Evolutionary conservation across 306 rosid genomes (phyloP), one percentile per base, ranked within the genome.

Genomic region (Canavalia ensiformis): DNA sequence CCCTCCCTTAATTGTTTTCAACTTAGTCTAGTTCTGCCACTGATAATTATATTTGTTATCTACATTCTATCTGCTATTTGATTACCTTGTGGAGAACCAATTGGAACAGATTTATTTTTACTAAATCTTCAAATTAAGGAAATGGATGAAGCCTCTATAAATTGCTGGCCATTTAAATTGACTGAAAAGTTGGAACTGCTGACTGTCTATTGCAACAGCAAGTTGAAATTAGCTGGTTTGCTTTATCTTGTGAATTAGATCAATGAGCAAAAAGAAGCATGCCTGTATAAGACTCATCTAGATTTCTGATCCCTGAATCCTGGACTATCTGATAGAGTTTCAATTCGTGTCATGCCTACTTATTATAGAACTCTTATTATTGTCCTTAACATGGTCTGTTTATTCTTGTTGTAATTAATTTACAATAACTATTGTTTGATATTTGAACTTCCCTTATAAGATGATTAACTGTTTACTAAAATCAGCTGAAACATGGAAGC

Each of bases 401-500:
- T 52, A 18, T 63, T 70, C 18, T 49, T 47, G 56, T 37, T 63
- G 41, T 29, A 51, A 29, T 34, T 35, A 35, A 9, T 64, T 72
- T 44, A 35, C 57, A 41, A 3, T 83, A 60, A 34, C 45, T n/a
- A 45, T 33, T 47, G 42, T 69, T 54, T 41, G 63, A 25, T 72
- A 63, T 64, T 42, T 37, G 18, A 30, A 41, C 44, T 64, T 57
- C 37, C 34, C 56, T 42, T 72, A 13, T 11, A 35, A 63, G 56
- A 51, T 46, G 65, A 29, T 49, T 44, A 44, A 78, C 8, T 67
- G 18, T 44, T 12, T 41, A n/a, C 8, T 10, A 52, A 55, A 55
- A 78, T 37, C 68, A 76, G 45, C 33, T 7, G 63, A 54, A 73
- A 30, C 18, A 33, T 78, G 56, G 54, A 72, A 62, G 30, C 55